Evolutionary conservation across 2,329 filamentous ascomycete species (phyloP).

Genomic region (Chalara sp.): DNA sequence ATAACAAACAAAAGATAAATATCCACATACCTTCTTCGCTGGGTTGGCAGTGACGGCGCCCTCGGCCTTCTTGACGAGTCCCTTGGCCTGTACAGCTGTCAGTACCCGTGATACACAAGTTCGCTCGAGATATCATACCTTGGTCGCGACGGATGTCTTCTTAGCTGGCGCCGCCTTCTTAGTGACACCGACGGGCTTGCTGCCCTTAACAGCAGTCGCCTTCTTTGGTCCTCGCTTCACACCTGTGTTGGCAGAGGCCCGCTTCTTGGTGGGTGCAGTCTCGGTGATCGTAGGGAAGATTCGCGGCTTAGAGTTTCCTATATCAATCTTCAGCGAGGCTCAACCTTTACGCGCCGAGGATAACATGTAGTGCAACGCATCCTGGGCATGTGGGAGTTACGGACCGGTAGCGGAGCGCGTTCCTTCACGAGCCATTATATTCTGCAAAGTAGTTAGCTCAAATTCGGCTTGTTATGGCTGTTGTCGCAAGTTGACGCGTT

Average conservation of each 20-base stretch:
- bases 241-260: conserved; percentile 22
- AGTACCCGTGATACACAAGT: conserved; percentile 4
- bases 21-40: conserved; percentile 29
- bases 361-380: conserved; percentile 4
- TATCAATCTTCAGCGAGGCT: conserved; percentile 19
- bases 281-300: conserved; percentile 22
- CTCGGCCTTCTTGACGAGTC: conserved; percentile 26
- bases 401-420: conserved; percentile 24
- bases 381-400: conserved; percentile 8
- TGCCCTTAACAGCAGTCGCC: conserved; percentile 26
- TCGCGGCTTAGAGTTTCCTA: conserved; percentile 23
- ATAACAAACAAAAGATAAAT: conserved; percentile 13
- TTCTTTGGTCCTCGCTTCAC: conserved; percentile 25
- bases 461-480: conserved; percentile 13
- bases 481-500: conserved; percentile 15
- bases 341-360: conserved; percentile 18
- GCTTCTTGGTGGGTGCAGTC: conserved; percentile 19
- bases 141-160: conserved; percentile 23
- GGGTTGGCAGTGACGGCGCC: conserved; percentile 27
- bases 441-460: conserved; percentile 19
- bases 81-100: conserved; percentile 21
- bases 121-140: conserved; percentile 17
- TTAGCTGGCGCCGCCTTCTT: conserved; percentile 25
- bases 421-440: conserved; percentile 24
- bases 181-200: conserved; percentile 24